phyloP scores from a whole-genome alignment of 192 early-diverging fungal genomes.

The Geranomyces variabilis region DNA sequence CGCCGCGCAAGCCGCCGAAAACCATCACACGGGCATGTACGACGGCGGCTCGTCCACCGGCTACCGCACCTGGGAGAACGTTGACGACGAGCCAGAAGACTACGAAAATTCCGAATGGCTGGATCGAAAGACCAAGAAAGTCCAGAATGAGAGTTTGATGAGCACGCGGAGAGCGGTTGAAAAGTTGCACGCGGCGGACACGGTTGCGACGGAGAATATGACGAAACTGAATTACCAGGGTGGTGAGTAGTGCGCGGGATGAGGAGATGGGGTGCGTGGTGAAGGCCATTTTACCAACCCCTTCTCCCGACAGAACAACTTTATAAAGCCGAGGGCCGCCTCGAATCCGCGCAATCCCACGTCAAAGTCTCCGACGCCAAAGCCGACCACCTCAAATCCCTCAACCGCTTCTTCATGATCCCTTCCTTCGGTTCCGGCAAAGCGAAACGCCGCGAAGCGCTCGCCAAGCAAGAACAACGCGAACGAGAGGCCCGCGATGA shows the following conservation, averaged over 20 bases:
- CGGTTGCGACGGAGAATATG: slow-evolving; percentile 36
- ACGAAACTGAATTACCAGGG: slow-evolving; percentile 44
- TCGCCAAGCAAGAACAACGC: slow-evolving; percentile 30
- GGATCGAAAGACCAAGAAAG: slow-evolving; percentile 46
- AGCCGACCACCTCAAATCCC: slow-evolving; percentile 53
- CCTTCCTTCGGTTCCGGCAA: slow-evolving; percentile 56
- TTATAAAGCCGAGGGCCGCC: slow-evolving; percentile 47
- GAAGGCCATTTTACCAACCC: not conserved
- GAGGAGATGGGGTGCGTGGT: not conserved
- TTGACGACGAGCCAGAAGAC: slow-evolving; percentile 40
- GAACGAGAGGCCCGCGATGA: slow-evolving; percentile 32
- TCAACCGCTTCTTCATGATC: slow-evolving; percentile 58
- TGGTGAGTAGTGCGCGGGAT: slow-evolving; percentile 39
- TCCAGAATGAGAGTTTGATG: slow-evolving; percentile 51
- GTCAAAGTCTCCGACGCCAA: slow-evolving; percentile 52
- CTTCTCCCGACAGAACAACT: slow-evolving; percentile 47
- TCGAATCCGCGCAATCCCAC: slow-evolving; percentile 46
- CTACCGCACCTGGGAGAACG: slow-evolving; percentile 27
- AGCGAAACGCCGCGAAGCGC: slow-evolving; percentile 47
- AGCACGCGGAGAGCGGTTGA: slow-evolving; percentile 48
- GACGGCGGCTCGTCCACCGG: slow-evolving; percentile 17
- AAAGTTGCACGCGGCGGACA: slow-evolving; percentile 43
- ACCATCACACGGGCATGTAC: slow-evolving; percentile 5
- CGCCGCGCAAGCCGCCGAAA: slow-evolving; percentile 29
- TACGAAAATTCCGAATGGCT: slow-evolving; percentile 47